These are phyloP conservation scores for Eucalyptus shirleyi DNA, from an alignment of 345 rosid genomes.

Conservation along the genomic window DNA sequence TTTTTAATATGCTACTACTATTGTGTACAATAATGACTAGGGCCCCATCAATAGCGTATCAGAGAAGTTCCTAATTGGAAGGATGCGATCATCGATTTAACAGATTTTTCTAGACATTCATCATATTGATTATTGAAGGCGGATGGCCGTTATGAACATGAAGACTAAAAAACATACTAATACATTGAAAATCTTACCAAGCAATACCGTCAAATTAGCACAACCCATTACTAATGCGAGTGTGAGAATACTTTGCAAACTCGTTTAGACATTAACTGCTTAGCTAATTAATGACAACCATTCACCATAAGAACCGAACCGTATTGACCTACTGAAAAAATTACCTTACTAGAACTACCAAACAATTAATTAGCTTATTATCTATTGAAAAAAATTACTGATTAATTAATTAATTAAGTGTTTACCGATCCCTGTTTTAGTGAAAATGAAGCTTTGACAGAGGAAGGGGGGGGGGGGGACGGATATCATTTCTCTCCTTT, in stretches of 20 bases:
- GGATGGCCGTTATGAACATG: neutral
- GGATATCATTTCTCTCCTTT: too few species aligned
- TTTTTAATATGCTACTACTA: neutral
- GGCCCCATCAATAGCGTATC: neutral
- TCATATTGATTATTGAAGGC: neutral
- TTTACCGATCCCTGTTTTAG: too few species aligned
- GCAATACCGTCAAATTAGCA: neutral
- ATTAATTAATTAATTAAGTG: too few species aligned
- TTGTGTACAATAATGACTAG: neutral
- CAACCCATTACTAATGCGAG: too few species aligned
- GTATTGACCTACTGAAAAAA: neutral
- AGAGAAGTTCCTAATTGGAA: neutral
- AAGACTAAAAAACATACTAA: neutral
- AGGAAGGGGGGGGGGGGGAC: too few species aligned
- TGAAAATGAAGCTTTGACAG: too few species aligned
- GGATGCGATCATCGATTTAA: neutral
- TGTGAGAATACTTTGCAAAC: neutral
- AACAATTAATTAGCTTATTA: too few species aligned
- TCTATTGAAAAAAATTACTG: too few species aligned
- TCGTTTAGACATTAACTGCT: rapidly evolving
- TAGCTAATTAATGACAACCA: neutral
- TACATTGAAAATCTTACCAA: neutral
- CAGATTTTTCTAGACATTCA: neutral
- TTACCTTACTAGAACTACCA: neutral
- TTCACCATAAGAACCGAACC: neutral